Evolutionary conservation across 2,329 filamentous ascomycete species (phyloP).

Genomic region (Aspergillus luchuensis): DNA sequence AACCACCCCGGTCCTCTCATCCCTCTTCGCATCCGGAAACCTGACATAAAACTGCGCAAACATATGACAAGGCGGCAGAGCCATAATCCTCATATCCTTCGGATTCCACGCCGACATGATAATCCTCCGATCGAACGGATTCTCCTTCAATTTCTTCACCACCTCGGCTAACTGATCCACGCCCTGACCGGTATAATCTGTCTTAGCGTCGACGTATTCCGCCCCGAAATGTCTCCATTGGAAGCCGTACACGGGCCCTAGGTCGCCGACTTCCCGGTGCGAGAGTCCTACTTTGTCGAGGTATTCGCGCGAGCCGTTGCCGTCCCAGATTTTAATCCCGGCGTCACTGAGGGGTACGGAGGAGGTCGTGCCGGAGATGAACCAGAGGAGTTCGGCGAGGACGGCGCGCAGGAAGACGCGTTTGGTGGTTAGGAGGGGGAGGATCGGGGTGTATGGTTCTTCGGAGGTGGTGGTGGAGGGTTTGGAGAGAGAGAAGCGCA

Average conservation of each 20-base stretch:
- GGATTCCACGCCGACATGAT: slow-evolving; percentile 96
- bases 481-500: slow-evolving; percentile 81
- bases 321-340: slow-evolving; percentile 97
- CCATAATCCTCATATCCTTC: slow-evolving; percentile 81
- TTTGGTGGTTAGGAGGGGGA: slow-evolving; percentile 95
- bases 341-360: slow-evolving; percentile 73
- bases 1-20: slow-evolving; percentile 25
- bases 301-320: slow-evolving; percentile 87
- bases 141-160: slow-evolving; percentile 79
- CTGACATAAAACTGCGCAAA: slow-evolving; percentile 95
- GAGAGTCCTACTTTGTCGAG: slow-evolving; percentile 81
- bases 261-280: slow-evolving; percentile 81
- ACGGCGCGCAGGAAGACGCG: slow-evolving; percentile 92
- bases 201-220: slow-evolving; percentile 74
- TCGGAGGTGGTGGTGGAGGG: slow-evolving; percentile 38
- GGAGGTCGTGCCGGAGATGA: slow-evolving; percentile 81
- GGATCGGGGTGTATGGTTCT: slow-evolving; percentile 56
- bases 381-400: slow-evolving; percentile 93
- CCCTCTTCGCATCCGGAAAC: slow-evolving; percentile 56
- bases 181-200: slow-evolving; percentile 84
- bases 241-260: slow-evolving; percentile 96
- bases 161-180: slow-evolving; percentile 92
- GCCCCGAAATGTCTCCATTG: slow-evolving; percentile 99
- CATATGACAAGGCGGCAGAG: slow-evolving; percentile 92
- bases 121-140: slow-evolving; percentile 85